phyloP scores from a whole-genome alignment of 148 eudicot species.

The Vaccinium darrowii region DNA sequence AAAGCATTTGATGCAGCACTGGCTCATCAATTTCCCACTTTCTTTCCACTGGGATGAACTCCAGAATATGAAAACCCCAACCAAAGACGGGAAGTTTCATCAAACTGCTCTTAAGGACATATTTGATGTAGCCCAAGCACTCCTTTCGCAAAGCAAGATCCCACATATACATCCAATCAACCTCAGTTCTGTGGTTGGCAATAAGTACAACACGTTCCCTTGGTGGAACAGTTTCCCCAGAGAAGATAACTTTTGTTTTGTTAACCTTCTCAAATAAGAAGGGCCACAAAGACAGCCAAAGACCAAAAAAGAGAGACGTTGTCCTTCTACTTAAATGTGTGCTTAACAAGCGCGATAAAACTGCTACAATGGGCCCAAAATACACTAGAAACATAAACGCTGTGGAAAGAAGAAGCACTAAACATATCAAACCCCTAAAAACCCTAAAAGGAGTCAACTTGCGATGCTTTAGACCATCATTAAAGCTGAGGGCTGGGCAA shows the following conservation, averaged over 20 bases:
- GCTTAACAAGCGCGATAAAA: conserved; percentile 47
- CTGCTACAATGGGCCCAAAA: conserved; percentile 48
- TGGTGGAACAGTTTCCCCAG: conserved; percentile 59
- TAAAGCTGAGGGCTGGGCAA: conserved; percentile 36
- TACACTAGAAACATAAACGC: conserved; percentile 58
- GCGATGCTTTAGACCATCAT: conserved; percentile 36
- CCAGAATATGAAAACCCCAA: conserved; percentile 76
- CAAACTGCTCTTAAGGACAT: conserved; percentile 70
- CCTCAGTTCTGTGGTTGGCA: conserved; percentile 84
- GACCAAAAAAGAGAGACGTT: conserved; percentile 49
- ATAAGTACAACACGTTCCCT: conserved; percentile 70
- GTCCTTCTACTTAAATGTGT: conserved; percentile 59
- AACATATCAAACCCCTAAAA: conserved; percentile 63
- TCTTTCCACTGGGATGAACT: conserved; percentile 76
- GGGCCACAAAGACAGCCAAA: conserved; percentile 80
- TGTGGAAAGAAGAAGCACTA: conserved; percentile 53
- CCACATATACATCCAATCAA: conserved; percentile 93
- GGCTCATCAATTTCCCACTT: conserved; percentile 81
- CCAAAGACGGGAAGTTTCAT: conserved; percentile 81
- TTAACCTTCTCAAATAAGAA: conserved; percentile 77
- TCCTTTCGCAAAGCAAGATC: conserved; percentile 74
- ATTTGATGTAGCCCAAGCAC: conserved; percentile 62
- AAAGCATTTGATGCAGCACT: conserved; percentile 56
- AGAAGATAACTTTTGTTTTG: conserved; percentile 61
- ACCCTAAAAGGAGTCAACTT: conserved; percentile 56